Percentiles rank a stretch among this genome's conserved stretches.
Conservation (phyloP, 2,329 filamentous ascomycete species). For the Arthrobotrys sinensis region DNA sequence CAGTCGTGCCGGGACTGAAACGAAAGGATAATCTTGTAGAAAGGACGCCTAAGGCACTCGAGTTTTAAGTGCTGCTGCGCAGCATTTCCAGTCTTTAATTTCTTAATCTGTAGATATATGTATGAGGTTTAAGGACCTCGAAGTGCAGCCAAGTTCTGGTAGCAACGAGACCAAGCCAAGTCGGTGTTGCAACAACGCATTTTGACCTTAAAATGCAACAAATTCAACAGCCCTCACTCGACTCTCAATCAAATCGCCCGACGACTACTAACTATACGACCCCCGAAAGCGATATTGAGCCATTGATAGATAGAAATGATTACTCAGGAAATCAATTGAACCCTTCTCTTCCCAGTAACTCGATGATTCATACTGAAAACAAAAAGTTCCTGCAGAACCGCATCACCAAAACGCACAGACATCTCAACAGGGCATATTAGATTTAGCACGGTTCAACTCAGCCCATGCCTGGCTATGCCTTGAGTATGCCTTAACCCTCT, state of each 20-base stretch:
- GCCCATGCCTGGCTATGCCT: constrained; percentile 4
- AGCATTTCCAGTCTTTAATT: too few relatives aligned
- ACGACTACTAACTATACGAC: not conserved
- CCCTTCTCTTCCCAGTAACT: too few relatives aligned
- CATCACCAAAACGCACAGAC: constrained; percentile 10
- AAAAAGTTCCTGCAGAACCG: not conserved
- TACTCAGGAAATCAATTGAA: too few relatives aligned
- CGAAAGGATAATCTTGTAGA: too few relatives aligned
- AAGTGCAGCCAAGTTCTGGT: too few relatives aligned
- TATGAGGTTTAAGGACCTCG: too few relatives aligned
- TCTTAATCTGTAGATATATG: too few relatives aligned
- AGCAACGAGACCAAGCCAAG: too few relatives aligned
- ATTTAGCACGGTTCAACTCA: not conserved
- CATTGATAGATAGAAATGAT: too few relatives aligned
- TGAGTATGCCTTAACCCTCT: constrained; percentile 6
- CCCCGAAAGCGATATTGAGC: not conserved
- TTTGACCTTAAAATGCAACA: constrained; percentile 1
- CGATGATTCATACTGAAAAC: constrained; percentile 17
- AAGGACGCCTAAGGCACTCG: too few relatives aligned
- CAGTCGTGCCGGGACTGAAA: too few relatives aligned
- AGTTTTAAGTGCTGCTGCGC: too few relatives aligned
- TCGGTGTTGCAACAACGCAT: not conserved
- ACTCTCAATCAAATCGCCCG: not conserved
- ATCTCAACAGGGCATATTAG: not conserved
- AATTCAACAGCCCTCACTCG: not conserved